Evolutionary conservation across 1,139 yeast species (phyloP), one percentile per base, ranked within the genome.

Genomic region (Petasospora rhodanensis): DNA sequence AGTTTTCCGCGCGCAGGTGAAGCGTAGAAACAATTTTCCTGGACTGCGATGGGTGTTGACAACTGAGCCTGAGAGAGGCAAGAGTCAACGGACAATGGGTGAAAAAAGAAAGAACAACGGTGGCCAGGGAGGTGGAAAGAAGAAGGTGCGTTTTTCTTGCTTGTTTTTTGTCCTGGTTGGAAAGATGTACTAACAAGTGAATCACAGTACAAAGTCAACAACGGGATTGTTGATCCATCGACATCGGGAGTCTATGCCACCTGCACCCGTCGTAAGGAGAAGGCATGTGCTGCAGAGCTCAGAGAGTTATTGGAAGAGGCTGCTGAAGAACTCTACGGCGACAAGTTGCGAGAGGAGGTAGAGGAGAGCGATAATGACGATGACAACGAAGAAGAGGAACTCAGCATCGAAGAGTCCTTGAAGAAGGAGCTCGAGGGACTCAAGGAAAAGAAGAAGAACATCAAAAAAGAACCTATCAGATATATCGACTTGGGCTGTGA

Each of bases 211-310:
- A 72, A 68, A 47, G 42, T 51, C 7, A 53, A 62, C 18, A 58
- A 66, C 6, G 76, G 76, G 4, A 62, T 75, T 38, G 55, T 78
- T 15, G 96, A 86, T 50, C 95, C 96, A 0, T 78, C 78, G 31
- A 81, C 94, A 42, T 64, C 80, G 28, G 96, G 97, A 2, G 66
- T 85, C 2, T 91, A 80, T 59, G 95, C 87, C 15, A 84, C 96
- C 1, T 85, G 96, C 57, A 70, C 75, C 31, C 68, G 95, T 48
- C 81, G 84, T 27, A 76, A 79, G 45, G 96, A 89, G 58, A 68
- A 71, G 38, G 76, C 73, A 37, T 83, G 95, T 47, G 73, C 79
- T 14, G 74, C 76, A 40, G 97, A 89, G 56, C 62, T 89, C 49
- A 68, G 75, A 47, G 61, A 69, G 35, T 59, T 87, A 22, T 71